Evolutionary conservation across 2,329 filamentous ascomycete species (phyloP).

Genomic region (Aspergillus hiratsukae): DNA sequence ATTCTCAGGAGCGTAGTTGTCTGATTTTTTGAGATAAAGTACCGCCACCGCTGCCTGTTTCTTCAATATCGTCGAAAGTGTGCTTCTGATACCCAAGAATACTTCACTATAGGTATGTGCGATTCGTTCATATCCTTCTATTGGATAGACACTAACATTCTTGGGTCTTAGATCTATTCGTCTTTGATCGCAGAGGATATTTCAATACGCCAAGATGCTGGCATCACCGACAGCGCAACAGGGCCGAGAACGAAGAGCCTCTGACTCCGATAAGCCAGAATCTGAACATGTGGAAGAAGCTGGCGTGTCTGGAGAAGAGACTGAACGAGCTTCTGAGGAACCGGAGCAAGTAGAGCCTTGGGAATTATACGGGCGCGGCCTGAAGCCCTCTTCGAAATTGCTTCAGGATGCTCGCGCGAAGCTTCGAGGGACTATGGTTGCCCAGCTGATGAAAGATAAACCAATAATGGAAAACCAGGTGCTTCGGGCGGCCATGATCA

Average conservation of each 20-base stretch:
- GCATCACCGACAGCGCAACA: neutral
- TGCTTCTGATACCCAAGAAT: neutral
- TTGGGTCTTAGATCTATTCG: neutral
- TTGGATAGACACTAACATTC: neutral
- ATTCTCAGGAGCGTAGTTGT: neutral
- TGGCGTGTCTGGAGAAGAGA: neutral
- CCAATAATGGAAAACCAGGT: neutral
- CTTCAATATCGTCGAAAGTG: neutral
- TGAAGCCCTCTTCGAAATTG: neutral
- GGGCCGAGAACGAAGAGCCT: neutral
- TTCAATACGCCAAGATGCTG: neutral
- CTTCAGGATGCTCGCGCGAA: neutral
- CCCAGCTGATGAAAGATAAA: neutral
- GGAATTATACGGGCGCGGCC: neutral
- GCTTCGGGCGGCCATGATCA: neutral
- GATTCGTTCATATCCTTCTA: neutral
- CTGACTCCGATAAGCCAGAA: neutral
- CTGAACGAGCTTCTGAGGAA: neutral
- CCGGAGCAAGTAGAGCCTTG: neutral
- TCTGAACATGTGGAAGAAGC: slow-evolving; percentile 6
- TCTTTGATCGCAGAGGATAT: neutral
- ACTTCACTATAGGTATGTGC: neutral
- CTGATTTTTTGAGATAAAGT: neutral
- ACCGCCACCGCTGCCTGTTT: neutral
- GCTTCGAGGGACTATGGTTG: neutral